These are phyloP conservation scores for Phialocephala sp. DNA, from an alignment of 2,329 filamentous ascomycete genomes.

Conservation along the genomic window DNA sequence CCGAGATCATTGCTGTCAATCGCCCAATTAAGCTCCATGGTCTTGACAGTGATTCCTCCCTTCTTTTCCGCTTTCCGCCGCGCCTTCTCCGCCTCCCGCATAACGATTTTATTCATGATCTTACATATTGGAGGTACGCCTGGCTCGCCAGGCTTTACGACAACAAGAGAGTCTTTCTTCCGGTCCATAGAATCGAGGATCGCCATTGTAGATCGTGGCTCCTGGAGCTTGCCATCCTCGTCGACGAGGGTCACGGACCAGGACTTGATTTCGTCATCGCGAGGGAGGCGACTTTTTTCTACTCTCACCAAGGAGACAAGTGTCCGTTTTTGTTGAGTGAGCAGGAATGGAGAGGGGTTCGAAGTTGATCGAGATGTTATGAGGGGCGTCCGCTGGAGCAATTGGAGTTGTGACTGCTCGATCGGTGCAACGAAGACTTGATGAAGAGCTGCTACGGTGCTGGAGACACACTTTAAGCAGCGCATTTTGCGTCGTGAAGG, in stretches of 20 bases:
- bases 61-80: constrained; percentile 53
- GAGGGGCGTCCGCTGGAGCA: constrained; percentile 31
- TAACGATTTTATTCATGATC: constrained; percentile 64
- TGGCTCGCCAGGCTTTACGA: constrained; percentile 48
- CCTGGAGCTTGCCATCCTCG: constrained; percentile 42
- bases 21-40: constrained; percentile 89
- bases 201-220: constrained; percentile 40
- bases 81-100: constrained; percentile 50
- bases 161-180: constrained; percentile 55
- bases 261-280: constrained; percentile 55
- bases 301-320: constrained; percentile 18
- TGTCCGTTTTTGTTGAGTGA: constrained; percentile 22
- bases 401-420: constrained; percentile 37
- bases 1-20: constrained; percentile 77
- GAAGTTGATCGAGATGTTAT: not conserved
- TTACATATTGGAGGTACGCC: constrained; percentile 67
- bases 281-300: constrained; percentile 45
- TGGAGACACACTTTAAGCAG: constrained; percentile 45
- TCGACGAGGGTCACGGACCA: constrained; percentile 52
- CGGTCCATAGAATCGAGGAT: constrained; percentile 54
- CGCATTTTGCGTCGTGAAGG: constrained; percentile 31
- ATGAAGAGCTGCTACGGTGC: constrained; percentile 53
- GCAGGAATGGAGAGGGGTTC: constrained; percentile 9
- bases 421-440: constrained; percentile 52
- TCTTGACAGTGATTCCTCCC: constrained; percentile 62